Conservation (phyloP, 164 flowering plant species). For the Aristolochia fimbriata region DNA sequence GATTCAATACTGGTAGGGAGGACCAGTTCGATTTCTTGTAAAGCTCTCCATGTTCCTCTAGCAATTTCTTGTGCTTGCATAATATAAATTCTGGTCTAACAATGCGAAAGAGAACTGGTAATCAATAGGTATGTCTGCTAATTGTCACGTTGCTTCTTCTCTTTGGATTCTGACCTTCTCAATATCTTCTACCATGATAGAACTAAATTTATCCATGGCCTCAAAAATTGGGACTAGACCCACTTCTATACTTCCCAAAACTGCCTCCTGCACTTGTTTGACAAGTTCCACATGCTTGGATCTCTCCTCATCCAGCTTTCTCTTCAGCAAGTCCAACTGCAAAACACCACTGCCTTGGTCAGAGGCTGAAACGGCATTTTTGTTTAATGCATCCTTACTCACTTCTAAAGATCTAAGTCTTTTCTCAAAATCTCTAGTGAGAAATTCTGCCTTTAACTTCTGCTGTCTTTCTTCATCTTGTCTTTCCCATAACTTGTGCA, state of each 20-base stretch:
- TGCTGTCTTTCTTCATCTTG: constrained; percentile 80
- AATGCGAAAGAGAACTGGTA: too few species aligned
- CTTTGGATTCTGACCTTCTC: constrained; percentile 54
- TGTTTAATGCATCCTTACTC: constrained; percentile 29
- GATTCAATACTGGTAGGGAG: too few species aligned
- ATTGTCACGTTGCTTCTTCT: constrained; percentile 13
- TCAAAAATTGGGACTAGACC: constrained; percentile 82
- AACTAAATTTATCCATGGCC: constrained; percentile 58
- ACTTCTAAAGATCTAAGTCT: constrained; percentile 30
- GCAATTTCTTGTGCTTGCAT: too few species aligned
- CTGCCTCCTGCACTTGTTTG: constrained; percentile 58
- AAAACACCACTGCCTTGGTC: constrained; percentile 46
- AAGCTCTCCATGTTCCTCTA: too few species aligned
- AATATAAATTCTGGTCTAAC: too few species aligned
- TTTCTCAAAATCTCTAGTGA: constrained; percentile 59
- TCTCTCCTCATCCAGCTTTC: constrained; percentile 62
- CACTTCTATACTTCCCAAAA: constrained; percentile 62
- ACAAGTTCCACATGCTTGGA: constrained; percentile 59
- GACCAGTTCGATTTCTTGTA: too few species aligned
- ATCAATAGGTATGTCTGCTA: too few species aligned
- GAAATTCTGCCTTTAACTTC: constrained; percentile 63
- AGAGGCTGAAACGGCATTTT: constrained; percentile 32
- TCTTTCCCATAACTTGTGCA: constrained; percentile 69
- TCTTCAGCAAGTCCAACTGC: constrained; percentile 58
- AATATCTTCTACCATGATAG: constrained; percentile 55